A percentile compares a stretch with the other conserved stretches of the same genome.
phyloP scores from a whole-genome alignment of 169 alveolate genomes.

The Eimeria praecox region DNA sequence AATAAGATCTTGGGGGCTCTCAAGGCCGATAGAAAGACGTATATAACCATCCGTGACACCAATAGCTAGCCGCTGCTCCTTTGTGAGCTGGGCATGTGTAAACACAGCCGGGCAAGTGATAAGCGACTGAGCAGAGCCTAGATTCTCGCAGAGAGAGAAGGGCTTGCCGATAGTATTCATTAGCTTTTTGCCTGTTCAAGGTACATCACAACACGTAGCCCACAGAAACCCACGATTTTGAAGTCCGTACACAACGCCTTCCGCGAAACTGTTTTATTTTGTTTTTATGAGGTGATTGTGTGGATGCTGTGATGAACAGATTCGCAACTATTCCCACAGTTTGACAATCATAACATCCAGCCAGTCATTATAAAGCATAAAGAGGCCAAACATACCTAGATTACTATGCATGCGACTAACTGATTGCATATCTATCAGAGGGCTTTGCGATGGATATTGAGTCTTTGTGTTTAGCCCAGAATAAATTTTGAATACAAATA shows the following conservation, averaged over 20 bases:
- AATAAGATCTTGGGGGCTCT: conserved; percentile 84
- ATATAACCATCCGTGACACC: conserved; percentile 87
- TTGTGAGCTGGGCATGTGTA: conserved; percentile 88
- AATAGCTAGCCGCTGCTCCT: conserved; percentile 85
- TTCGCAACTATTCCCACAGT: no score
- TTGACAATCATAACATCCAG: no score
- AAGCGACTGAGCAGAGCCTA: conserved; percentile 86
- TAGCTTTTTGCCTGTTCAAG: conserved; percentile 15
- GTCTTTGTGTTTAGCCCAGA: no score
- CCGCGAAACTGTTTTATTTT: not conserved
- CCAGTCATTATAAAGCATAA: no score
- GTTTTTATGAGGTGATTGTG: not conserved
- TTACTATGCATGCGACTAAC: no score
- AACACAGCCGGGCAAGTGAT: conserved; percentile 88
- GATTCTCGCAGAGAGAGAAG: conserved; percentile 87
- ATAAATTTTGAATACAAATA: no score
- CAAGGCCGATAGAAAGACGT: conserved; percentile 86
- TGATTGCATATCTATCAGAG: no score
- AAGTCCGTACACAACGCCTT: not conserved
- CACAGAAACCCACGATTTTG: not conserved
- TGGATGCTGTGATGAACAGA: no score
- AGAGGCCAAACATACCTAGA: no score
- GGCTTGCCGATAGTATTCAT: conserved; percentile 85
- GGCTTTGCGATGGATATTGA: no score
- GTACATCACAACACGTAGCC: not conserved